Evolutionary conservation across 306 rosid genomes (phyloP).

Genomic region (Gynostemma pentaphyllum): DNA sequence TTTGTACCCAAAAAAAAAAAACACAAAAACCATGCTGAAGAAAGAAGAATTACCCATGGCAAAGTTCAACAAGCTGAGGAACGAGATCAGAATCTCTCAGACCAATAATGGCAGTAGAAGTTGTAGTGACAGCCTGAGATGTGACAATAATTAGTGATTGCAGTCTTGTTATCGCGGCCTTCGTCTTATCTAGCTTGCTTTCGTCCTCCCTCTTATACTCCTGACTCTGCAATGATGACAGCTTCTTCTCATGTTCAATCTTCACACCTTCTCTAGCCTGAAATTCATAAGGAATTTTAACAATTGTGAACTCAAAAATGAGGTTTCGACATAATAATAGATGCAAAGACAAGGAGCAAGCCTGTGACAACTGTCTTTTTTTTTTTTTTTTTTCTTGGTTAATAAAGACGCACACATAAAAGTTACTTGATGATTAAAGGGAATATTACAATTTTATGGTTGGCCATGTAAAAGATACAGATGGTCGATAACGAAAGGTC

Average conservation of each 20-base stretch:
- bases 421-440: too few species aligned
- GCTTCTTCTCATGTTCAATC: constrained; percentile 85
- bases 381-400: too few species aligned
- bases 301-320: constrained; percentile 15
- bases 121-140: constrained; percentile 92
- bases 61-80: constrained; percentile 87
- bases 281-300: constrained; percentile 23
- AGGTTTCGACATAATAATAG: constrained; percentile 19
- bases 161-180: constrained; percentile 68
- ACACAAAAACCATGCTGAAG: constrained; percentile 5
- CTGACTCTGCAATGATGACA: constrained; percentile 66
- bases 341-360: constrained; percentile 8
- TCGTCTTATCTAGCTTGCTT: constrained; percentile 80
- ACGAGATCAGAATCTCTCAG: constrained; percentile 87
- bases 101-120: constrained; percentile 68
- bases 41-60: constrained; percentile 65
- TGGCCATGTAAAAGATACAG: not conserved
- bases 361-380: too few species aligned
- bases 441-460: too few species aligned
- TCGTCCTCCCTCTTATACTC: constrained; percentile 93
- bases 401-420: too few species aligned
- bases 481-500: not conserved
- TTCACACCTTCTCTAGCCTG: constrained; percentile 88
- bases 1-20: not conserved
- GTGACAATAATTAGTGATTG: constrained; percentile 83